Conservation (phyloP, 495 filamentous ascomycete genomes). For the Penicillium nucicola region DNA sequence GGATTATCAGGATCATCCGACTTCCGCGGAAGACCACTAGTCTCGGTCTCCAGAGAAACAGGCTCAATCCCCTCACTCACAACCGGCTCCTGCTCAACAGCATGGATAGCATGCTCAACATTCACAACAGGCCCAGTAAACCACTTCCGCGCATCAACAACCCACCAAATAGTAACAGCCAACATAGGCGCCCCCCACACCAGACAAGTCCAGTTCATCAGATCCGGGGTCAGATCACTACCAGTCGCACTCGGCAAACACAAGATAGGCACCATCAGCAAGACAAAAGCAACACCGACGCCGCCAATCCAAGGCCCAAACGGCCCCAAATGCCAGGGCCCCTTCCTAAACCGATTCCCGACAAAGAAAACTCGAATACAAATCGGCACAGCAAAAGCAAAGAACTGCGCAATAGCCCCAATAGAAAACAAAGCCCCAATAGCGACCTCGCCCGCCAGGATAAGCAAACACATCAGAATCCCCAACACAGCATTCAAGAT, state of each 20-base stretch:
- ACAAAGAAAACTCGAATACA: slow-evolving; percentile 73
- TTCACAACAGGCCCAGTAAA: slow-evolving; percentile 72
- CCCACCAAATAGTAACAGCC: slow-evolving; percentile 64
- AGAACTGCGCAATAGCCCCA: slow-evolving; percentile 70
- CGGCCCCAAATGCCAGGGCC: slow-evolving; percentile 72
- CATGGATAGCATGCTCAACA: slow-evolving; percentile 42
- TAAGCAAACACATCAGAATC: slow-evolving; percentile 60
- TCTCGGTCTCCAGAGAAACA: background rate
- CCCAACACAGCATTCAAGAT: slow-evolving; percentile 69
- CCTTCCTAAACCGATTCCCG: slow-evolving; percentile 63
- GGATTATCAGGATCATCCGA: slow-evolving; percentile 47
- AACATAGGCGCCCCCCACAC: slow-evolving; percentile 72
- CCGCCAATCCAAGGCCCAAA: slow-evolving; percentile 61
- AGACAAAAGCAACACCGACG: slow-evolving; percentile 58
- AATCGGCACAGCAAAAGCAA: slow-evolving; percentile 74
- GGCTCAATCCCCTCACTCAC: slow-evolving; percentile 26
- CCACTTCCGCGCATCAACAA: slow-evolving; percentile 68
- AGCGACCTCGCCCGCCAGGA: slow-evolving; percentile 63
- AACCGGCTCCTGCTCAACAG: slow-evolving; percentile 10
- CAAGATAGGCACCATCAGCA: slow-evolving; percentile 72
- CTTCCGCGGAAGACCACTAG: slow-evolving; percentile 57
- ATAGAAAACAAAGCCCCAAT: slow-evolving; percentile 76
- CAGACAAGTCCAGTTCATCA: slow-evolving; percentile 76
- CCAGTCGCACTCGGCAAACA: slow-evolving; percentile 64
- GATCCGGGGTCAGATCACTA: slow-evolving; percentile 49